Conservation (phyloP, 148 eudicot genomes). For the Diospyros kaki region DNA sequence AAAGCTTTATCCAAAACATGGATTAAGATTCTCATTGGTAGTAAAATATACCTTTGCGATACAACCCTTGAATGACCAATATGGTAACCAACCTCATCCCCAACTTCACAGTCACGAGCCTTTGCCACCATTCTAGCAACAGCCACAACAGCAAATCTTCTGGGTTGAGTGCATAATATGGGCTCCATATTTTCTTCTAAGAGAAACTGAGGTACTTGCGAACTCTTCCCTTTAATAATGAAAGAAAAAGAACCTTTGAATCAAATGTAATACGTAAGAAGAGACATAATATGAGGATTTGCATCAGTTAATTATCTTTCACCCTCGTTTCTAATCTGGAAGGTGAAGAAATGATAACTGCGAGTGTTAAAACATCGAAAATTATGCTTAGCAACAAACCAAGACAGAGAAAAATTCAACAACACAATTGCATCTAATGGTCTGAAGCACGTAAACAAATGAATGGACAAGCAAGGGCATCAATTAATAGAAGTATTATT, state of each 20-base stretch:
- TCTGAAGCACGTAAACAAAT: too few species aligned
- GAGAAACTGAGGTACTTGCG: constrained; percentile 86
- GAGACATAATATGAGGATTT: too few species aligned
- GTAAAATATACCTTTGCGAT: constrained; percentile 54
- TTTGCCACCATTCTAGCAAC: constrained; percentile 97
- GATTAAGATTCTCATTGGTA: background rate
- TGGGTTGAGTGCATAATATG: constrained; percentile 86
- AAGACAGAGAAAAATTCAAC: too few species aligned
- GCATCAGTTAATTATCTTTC: too few species aligned
- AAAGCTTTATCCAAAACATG: background rate
- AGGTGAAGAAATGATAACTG: too few species aligned
- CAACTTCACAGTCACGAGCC: constrained; percentile 75
- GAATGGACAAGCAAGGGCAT: too few species aligned
- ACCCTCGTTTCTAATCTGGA: too few species aligned
- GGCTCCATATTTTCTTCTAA: constrained; percentile 75
- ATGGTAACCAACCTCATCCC: constrained; percentile 93
- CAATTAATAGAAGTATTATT: too few species aligned
- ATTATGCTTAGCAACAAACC: too few species aligned
- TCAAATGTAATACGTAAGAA: background rate
- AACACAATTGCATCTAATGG: too few species aligned
- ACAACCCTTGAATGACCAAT: constrained; percentile 83
- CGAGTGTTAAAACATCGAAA: too few species aligned
- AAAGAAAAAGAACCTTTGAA: constrained; percentile 7
- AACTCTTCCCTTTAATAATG: constrained; percentile 73
- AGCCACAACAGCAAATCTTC: constrained; percentile 96